These are phyloP conservation scores for Nakaseomyces delphensis DNA, from an alignment of 1,139 yeast genomes.

Conservation along the genomic window DNA sequence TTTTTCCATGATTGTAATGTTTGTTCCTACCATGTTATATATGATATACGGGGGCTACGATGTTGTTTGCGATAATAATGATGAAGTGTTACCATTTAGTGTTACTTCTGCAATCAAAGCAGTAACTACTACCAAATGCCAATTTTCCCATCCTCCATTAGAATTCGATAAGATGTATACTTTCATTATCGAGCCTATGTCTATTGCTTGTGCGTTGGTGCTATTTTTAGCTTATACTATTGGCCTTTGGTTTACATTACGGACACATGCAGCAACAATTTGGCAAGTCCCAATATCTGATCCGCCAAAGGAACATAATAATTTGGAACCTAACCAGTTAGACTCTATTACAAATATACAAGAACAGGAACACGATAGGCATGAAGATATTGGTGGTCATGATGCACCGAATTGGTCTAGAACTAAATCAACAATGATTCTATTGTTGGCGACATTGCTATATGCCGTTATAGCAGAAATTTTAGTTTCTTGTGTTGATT, in stretches of 20 bases:
- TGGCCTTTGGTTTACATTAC: constrained; percentile 84
- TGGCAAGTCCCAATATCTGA: constrained; percentile 67
- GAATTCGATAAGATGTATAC: constrained; percentile 55
- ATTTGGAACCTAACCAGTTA: constrained; percentile 7
- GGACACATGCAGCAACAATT: constrained; percentile 93
- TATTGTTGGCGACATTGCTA: constrained; percentile 72
- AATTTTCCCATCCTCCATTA: constrained; percentile 70
- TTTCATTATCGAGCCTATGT: constrained; percentile 66
- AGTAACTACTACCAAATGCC: constrained; percentile 45
- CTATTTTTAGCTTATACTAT: constrained; percentile 79
- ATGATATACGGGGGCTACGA: constrained; percentile 88
- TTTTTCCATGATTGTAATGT: constrained; percentile 84
- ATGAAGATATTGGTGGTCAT: constrained; percentile 51
- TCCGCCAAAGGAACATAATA: constrained; percentile 14
- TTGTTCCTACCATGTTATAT: constrained; percentile 86
- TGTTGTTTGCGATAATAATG: constrained; percentile 46
- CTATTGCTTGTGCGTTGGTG: constrained; percentile 69
- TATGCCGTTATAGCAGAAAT: constrained; percentile 95
- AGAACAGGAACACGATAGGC: constrained; percentile 7
- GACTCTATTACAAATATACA: constrained; percentile 14
- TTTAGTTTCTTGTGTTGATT: constrained; percentile 86
- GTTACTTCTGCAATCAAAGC: constrained; percentile 32
- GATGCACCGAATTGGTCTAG: constrained; percentile 98
- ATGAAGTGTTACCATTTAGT: constrained; percentile 16
- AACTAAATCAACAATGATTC: constrained; percentile 72